A percentile compares a stretch with the other conserved stretches of the same genome.
Evolutionary conservation across 148 eudicot genomes (phyloP).

Genomic region (Amaranthus hypochondriacus): DNA sequence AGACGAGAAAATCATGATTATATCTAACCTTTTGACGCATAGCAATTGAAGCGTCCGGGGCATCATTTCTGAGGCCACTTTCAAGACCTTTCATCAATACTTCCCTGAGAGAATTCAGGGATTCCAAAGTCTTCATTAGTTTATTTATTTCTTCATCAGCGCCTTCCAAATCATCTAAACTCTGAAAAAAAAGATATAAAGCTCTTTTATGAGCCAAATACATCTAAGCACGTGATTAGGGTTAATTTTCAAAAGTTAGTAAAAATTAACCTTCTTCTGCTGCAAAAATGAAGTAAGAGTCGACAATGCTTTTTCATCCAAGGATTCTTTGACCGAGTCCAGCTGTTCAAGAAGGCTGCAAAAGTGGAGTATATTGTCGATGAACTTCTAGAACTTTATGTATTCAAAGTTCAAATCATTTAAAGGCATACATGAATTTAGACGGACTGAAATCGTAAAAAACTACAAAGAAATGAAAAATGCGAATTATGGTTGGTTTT

Average conservation of each 20-base stretch:
- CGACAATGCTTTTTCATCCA: conserved; percentile 50
- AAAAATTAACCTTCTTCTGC: conserved; percentile 59
- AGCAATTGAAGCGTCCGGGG: conserved; percentile 86
- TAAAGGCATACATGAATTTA: neutral
- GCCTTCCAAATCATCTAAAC: conserved; percentile 47
- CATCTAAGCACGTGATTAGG: neutral
- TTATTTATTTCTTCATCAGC: conserved; percentile 38
- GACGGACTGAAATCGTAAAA: neutral
- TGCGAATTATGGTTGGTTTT: neutral
- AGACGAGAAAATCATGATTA: conserved; percentile 1
- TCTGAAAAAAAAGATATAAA: conserved; percentile 36
- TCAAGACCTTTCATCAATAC: conserved; percentile 70
- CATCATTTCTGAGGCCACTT: conserved; percentile 95
- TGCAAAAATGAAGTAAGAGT: conserved; percentile 60
- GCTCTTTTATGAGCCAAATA: neutral
- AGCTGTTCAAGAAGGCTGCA: conserved; percentile 93
- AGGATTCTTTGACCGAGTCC: conserved; percentile 69
- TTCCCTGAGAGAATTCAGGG: conserved; percentile 61
- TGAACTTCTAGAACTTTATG: conserved; percentile 2
- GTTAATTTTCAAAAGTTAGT: neutral
- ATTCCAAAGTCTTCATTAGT: conserved; percentile 48
- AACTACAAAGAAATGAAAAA: neutral
- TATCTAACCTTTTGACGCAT: conserved; percentile 88
- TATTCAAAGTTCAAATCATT: neutral
- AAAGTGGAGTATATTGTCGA: neutral